Evolutionary conservation across 331 rosid species (phyloP).

Genomic region (Spiraea crenata): DNA sequence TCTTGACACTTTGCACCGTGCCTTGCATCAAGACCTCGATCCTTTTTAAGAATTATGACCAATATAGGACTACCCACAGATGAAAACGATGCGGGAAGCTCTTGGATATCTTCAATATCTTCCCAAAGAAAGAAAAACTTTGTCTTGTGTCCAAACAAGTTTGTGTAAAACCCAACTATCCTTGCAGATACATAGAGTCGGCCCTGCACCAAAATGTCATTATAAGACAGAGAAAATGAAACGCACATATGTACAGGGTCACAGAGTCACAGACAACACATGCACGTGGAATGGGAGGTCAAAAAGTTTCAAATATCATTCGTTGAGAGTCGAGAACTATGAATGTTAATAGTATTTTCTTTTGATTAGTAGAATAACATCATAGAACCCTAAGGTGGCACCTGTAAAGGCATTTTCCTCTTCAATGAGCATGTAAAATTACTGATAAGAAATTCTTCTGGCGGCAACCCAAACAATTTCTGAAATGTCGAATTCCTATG

Average conservation of each 20-base stretch:
- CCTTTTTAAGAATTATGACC: slow-evolving; percentile 58
- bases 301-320: neutral
- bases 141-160: slow-evolving; percentile 84
- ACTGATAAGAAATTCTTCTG: slow-evolving; percentile 86
- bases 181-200: slow-evolving; percentile 79
- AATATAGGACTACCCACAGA: slow-evolving; percentile 81
- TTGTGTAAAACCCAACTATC: slow-evolving; percentile 75
- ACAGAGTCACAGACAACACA: neutral
- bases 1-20: slow-evolving; percentile 82
- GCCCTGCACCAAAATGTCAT: slow-evolving; percentile 54
- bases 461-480: slow-evolving; percentile 76
- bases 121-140: slow-evolving; percentile 93
- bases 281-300: too few relatives aligned
- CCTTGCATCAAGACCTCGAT: slow-evolving; percentile 73
- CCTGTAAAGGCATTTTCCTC: slow-evolving; percentile 85
- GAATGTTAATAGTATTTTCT: neutral
- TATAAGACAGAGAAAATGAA: neutral
- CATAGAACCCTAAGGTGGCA: slow-evolving; percentile 6
- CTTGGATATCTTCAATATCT: slow-evolving; percentile 76
- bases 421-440: slow-evolving; percentile 73
- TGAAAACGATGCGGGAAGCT: slow-evolving; percentile 64
- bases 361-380: neutral
- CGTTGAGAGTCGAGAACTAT: neutral
- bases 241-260: neutral
- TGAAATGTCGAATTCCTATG: slow-evolving; percentile 85